phyloP scores from a whole-genome alignment of 176 grass and related monocot genomes.

The Areca catechu region DNA sequence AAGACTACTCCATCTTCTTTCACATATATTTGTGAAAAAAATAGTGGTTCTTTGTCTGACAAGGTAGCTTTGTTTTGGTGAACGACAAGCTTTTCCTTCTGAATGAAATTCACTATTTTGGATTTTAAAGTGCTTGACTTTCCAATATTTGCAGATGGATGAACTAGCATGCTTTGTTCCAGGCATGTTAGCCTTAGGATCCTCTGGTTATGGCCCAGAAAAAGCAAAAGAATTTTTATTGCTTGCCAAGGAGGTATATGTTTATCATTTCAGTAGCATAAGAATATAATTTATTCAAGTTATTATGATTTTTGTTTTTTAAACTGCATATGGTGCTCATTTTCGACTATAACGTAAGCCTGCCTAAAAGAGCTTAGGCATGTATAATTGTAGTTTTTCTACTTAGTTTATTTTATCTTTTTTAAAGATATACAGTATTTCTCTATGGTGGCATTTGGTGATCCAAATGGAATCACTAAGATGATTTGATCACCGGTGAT shows the following conservation, averaged over 20 bases:
- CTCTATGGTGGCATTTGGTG: too few relatives aligned
- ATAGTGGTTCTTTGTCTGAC: slow-evolving; percentile 67
- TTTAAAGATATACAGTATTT: too few relatives aligned
- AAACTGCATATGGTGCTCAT: too few relatives aligned
- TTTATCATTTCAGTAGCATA: slow-evolving; percentile 6
- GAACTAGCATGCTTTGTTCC: slow-evolving; percentile 98
- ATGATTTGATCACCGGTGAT: too few relatives aligned
- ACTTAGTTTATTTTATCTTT: too few relatives aligned
- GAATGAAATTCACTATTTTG: slow-evolving; percentile 10
- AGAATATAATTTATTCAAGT: background rate
- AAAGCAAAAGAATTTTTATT: slow-evolving; percentile 78
- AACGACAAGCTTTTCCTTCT: slow-evolving; percentile 18
- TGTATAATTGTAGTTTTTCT: too few relatives aligned
- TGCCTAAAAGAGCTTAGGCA: too few relatives aligned
- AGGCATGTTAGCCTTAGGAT: slow-evolving; percentile 94
- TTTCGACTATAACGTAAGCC: too few relatives aligned
- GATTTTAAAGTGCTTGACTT: slow-evolving; percentile 26
- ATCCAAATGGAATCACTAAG: too few relatives aligned
- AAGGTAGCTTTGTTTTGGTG: slow-evolving; percentile 50
- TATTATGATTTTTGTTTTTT: background rate
- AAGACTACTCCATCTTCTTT: slow-evolving; percentile 88
- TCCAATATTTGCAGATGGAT: slow-evolving; percentile 71
- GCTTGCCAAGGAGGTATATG: slow-evolving; percentile 85
- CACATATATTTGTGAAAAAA: slow-evolving; percentile 93
- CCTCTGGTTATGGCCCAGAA: slow-evolving; percentile 81